Evolutionary conservation across 2,329 filamentous ascomycete species (phyloP), one percentile per base, ranked within the genome.

Genomic region (Chrysosporium keratinophilum): DNA sequence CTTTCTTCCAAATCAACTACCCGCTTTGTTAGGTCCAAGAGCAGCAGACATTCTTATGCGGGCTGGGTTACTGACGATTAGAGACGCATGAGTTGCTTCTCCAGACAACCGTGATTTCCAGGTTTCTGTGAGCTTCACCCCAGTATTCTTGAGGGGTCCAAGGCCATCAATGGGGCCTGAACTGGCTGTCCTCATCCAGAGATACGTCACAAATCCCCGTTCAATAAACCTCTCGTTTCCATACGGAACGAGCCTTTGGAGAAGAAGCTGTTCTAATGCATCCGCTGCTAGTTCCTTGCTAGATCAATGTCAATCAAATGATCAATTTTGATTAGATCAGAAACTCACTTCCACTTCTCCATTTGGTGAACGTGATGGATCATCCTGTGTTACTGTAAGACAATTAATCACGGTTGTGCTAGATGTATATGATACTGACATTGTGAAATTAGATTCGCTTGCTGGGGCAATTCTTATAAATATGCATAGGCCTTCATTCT

Each of bases 1-100:
- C 74, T 23, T 77, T 79, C 68, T 88, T 93, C 88, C 89, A 96
- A 2, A 95, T 70, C 2, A 95, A 67, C 85, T 91, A 54, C 19
- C 34, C 28, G 7, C 12, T 52, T 53, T 52, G 58, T 35, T 28
- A 37, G 19, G 43, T 45, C 19, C 23, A 41, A n/a, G 23, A 48
- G 39, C 37, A 48, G 46, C 17, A 19, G 39, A 52, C 6, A 52
- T 33, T 2, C 3, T 15, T 28, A 11, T 43, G 20, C 23, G 12
- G 15, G 33, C 3, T 43, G 35, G 4, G 15, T 12, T 11, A 57
- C 65, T 56, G 58, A 75, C 73, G 59, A 73, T 68, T 33, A 74
- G 62, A 42, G 64, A 65, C 47, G 68, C 69, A 57, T 75, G 79
- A 11, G 85, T 81, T 5, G 82, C 81, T 57, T 80, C 76, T 3